Base-by-base conservation (phyloP, 1,284 basidiomycete species). In the Moesziomyces antarcticus region DNA sequence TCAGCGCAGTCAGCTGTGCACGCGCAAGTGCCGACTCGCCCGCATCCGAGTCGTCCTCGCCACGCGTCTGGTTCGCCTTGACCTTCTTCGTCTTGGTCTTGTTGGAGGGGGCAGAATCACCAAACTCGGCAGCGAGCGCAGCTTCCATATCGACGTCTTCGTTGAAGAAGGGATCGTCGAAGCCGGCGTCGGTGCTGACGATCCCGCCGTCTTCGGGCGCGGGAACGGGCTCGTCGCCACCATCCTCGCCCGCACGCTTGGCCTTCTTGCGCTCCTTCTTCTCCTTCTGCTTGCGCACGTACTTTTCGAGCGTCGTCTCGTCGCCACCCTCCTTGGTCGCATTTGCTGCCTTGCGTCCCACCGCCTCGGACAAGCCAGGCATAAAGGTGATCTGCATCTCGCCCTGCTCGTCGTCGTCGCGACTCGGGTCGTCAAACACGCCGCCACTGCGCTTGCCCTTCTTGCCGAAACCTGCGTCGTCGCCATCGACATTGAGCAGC, bases 101-200 rank as follows among this genome's bases (percentile, higher is more conserved):
- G 56, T 22, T 21, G 10, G 50, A 49, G 20, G 56, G 49, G 92
- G 90, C 56, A 9, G 21, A 35, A 11, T 58, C 44, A 33, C 62
- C 70, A 25, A 60, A 60, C 46, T 89, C 89, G 11, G 72, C 79
- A 45, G 61, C 70, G 47, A 84, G 71, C 50, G 79, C 78, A 47
- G 75, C 61, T 55, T 83, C 78, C 69, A 79, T 66, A 76, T 84
- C 82, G 62, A 56, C 58, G 18, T 78, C 80, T 18, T 79, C 48
- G 59, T 67, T 73, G 60, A 53, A 97, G 86, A 14, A 88, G 86
- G 44, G 93, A 89, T 52, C 94, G 89, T 11, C 76, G 40, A 80
- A 82, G 21, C 66, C 70, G 6, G 66, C 50, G 18, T 62, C 65
- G 6, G 41, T 61, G 57, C 41, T 59, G 22, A 25, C 47, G 35